Conservation (phyloP, 345 rosid species). For the Acer negundo region DNA sequence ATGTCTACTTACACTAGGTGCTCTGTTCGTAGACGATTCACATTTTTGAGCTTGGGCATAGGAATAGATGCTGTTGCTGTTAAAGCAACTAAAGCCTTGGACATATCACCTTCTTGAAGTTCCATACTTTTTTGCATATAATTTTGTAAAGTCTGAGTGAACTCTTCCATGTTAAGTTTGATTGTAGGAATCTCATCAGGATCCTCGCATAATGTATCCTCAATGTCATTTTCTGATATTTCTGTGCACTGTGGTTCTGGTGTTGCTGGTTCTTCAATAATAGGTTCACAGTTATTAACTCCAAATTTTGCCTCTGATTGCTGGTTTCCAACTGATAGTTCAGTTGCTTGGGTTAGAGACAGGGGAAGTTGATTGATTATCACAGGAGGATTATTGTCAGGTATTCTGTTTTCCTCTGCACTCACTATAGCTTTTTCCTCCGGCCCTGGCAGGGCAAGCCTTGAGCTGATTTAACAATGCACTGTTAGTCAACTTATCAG, state of each 20-base stretch:
- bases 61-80: slow-evolving; percentile 82
- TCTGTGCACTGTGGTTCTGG: slow-evolving; percentile 61
- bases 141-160: slow-evolving; percentile 63
- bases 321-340: slow-evolving; percentile 31
- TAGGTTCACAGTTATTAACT: slow-evolving; percentile 57
- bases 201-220: slow-evolving; percentile 63
- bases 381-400: slow-evolving; percentile 38
- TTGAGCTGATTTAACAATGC: slow-evolving; percentile 61
- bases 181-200: slow-evolving; percentile 85
- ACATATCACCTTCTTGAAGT: slow-evolving; percentile 67
- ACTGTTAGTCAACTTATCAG: neutral
- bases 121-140: slow-evolving; percentile 69
- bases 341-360: slow-evolving; percentile 47
- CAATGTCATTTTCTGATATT: slow-evolving; percentile 59
- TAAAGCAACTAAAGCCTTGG: slow-evolving; percentile 80
- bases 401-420: slow-evolving; percentile 31
- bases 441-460: slow-evolving; percentile 80
- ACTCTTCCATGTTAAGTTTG: slow-evolving; percentile 65
- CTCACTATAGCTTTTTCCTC: slow-evolving; percentile 49
- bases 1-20: slow-evolving; percentile 80
- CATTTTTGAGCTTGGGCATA: slow-evolving; percentile 74
- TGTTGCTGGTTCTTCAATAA: slow-evolving; percentile 85
- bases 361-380: slow-evolving; percentile 36
- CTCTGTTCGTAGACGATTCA: slow-evolving; percentile 85
- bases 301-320: slow-evolving; percentile 31